Conservation (phyloP, 805 yeast genomes). For the Saturnispora dispora region DNA sequence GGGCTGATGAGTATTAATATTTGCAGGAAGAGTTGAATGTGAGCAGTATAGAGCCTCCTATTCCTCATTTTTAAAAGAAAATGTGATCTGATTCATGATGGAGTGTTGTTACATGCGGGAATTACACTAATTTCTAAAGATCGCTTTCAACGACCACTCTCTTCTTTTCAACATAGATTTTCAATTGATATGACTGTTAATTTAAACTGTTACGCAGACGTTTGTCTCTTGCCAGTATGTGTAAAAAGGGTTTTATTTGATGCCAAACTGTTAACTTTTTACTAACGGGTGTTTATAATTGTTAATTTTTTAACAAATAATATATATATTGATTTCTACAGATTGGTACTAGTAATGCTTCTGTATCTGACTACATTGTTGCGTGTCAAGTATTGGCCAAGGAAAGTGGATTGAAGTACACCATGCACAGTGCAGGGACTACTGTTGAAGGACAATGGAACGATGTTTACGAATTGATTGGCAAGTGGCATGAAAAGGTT, state of each 20-base stretch:
- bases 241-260: conserved; percentile 37
- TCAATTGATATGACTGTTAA: conserved; percentile 26
- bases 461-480: conserved; percentile 72
- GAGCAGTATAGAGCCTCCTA: neutral
- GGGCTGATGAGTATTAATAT: neutral
- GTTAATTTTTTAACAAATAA: neutral
- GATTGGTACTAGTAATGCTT: conserved; percentile 72
- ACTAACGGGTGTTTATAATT: conserved; percentile 42
- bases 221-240: conserved; percentile 74
- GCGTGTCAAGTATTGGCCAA: conserved; percentile 56
- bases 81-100: neutral
- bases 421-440: conserved; percentile 87
- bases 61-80: neutral
- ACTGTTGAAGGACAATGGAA: conserved; percentile 87
- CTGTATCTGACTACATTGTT: conserved; percentile 76
- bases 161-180: neutral
- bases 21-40: neutral
- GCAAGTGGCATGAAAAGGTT: conserved; percentile 62
- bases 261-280: conserved; percentile 79
- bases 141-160: neutral
- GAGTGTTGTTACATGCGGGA: neutral
- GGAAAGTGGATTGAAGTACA: conserved; percentile 51
- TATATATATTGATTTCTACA: conserved; percentile 14
- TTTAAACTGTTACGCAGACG: conserved; percentile 71
- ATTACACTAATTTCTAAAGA: neutral